A percentile compares a stretch with the other conserved stretches of the same genome.
phyloP scores from a whole-genome alignment of 2,329 filamentous ascomycete species.

The Aspergillus quadrilineatus region DNA sequence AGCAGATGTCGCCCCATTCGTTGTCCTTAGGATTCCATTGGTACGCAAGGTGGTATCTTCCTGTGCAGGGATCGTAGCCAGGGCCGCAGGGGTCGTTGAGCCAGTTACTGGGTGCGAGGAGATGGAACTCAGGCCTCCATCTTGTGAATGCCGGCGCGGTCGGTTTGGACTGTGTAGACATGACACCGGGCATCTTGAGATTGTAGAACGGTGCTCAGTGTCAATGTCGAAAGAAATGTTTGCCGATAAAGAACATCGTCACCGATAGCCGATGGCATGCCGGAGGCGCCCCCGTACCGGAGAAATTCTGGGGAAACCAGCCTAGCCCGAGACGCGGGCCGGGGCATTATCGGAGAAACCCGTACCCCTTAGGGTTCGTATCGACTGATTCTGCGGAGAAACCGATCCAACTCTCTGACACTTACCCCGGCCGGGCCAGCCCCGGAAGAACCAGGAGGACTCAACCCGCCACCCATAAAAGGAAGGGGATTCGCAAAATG shows the following conservation, averaged over 20 bases:
- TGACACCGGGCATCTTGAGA: neutral
- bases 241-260: neutral
- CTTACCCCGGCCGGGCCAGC: neutral
- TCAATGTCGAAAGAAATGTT: neutral
- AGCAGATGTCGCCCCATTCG: constrained; percentile 45
- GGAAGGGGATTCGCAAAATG: neutral
- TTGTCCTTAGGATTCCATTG: constrained; percentile 46
- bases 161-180: neutral
- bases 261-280: neutral
- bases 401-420: neutral
- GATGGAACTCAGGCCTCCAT: constrained; percentile 37
- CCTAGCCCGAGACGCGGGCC: neutral
- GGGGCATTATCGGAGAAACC: neutral
- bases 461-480: neutral
- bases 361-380: neutral
- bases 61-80: constrained; percentile 40
- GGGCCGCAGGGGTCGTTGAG: constrained; percentile 48
- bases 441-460: neutral
- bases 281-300: neutral
- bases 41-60: constrained; percentile 43
- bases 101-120: constrained; percentile 41
- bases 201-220: too few relatives aligned
- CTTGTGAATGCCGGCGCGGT: neutral
- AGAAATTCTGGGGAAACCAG: neutral
- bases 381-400: neutral